A percentile compares a stretch with the other conserved stretches of the same genome.
Conservation (phyloP, 2,329 filamentous ascomycete genomes). For the Sodiomyces alkalinus region DNA sequence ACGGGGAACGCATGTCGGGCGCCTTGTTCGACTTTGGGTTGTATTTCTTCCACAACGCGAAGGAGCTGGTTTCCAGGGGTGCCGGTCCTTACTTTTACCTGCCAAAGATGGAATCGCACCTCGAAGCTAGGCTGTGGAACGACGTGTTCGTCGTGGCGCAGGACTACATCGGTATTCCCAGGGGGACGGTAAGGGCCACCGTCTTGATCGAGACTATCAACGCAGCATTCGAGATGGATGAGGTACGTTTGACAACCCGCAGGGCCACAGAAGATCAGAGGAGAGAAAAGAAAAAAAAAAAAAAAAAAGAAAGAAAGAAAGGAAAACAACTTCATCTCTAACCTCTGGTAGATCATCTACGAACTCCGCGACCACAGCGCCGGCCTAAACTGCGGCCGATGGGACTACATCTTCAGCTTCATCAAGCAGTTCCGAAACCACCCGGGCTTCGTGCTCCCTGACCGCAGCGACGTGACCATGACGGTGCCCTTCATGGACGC, state of each 20-base stretch:
- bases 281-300: not conserved
- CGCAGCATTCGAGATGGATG: slow-evolving; percentile 98
- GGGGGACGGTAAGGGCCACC: slow-evolving; percentile 87
- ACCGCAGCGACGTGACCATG: slow-evolving; percentile 88
- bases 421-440: slow-evolving; percentile 99
- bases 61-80: slow-evolving; percentile 71
- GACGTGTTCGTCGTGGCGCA: slow-evolving; percentile 93
- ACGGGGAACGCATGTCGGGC: slow-evolving; percentile 87
- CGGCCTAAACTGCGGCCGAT: slow-evolving; percentile 93
- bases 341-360: slow-evolving; percentile 97
- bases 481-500: slow-evolving; percentile 96
- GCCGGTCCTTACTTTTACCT: slow-evolving; percentile 95
- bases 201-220: slow-evolving; percentile 97
- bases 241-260: slow-evolving; percentile 19
- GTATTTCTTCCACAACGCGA: slow-evolving; percentile 98
- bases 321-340: no score
- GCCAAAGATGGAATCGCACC: slow-evolving; percentile 94
- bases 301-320: no score
- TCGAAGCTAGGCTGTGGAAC: slow-evolving; percentile 96
- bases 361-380: slow-evolving; percentile 94
- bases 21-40: slow-evolving; percentile 93
- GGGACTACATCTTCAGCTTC: slow-evolving; percentile 99
- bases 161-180: slow-evolving; percentile 77
- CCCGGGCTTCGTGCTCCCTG: slow-evolving; percentile 81
- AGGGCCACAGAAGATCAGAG: not conserved